Evolutionary conservation across 2,329 filamentous ascomycete species (phyloP), one percentile per base, ranked within the genome.

Genomic region (Rutstroemia sp.): DNA sequence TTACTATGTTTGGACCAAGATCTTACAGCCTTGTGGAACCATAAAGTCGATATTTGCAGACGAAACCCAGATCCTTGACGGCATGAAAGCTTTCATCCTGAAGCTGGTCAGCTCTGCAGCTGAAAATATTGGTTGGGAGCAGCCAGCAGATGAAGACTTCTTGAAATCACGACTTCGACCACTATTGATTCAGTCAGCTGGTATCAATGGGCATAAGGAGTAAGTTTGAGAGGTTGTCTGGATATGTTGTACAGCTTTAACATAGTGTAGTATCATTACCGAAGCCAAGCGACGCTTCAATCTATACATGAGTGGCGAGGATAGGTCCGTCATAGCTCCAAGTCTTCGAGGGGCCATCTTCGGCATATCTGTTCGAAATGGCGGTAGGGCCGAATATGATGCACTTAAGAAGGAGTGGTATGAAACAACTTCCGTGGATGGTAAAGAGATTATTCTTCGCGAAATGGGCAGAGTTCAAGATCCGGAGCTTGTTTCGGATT

Each of bases 1-100:
- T 71, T 92, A 91, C 66, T 80, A 96, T 49, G 92, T 97, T 5
- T 95, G 94, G 88, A 85, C 83, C 57, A 90, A 95, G 70, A 85
- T 96, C 34, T 77, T 95, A 7, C 84, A 86, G 62, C 88, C 88
- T 4, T 75, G 97, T 25, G 80, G 76, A 55, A 85, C 85, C 54
- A 80, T 96, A 59, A 90, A 90, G 70, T 87, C 87, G n/a, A 83
- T 95, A 53, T 97, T 97, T 68, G 81, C 85, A 21, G 85, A 87
- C 48, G 87, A 94, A 61, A 81, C 87, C 55, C 74, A 81, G 51
- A 81, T 94, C 60, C 83, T 85, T 65, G 78, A 81, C 51, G 90
- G 84, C 0, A 74, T 99, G 60, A 86, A 88, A 70, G 85, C 84
- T 52, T 96, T 95, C 69, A 83, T 85, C 2, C 77, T 94, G 23